Base-by-base conservation (phyloP, 306 rosid species). In the Quillaja saponaria region DNA sequence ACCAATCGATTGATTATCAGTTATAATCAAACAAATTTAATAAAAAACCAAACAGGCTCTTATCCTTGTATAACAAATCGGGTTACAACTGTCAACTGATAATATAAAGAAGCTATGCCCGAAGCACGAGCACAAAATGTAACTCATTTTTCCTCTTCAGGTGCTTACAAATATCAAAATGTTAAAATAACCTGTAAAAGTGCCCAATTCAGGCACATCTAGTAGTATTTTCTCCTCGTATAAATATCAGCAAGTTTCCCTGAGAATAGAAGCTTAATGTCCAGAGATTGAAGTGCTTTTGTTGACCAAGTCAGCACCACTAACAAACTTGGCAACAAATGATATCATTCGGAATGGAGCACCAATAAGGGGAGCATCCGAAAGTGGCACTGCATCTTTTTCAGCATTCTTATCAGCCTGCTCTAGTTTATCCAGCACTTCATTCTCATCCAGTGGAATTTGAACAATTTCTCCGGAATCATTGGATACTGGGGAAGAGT, bases 321-420 rank as follows among this genome's bases (percentile, higher is more conserved):
- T 92, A 18, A 92, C 95, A 57, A 79, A 89, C 42, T 85, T 86
- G 10, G 99, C 92, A 67, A 92, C 82, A 71, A 84, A 88, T 18
- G 95, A 92, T 48, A 88, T 75, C 45, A 92, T 66, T 49, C 96
- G 92, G 68, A 84, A 86, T 35, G 98, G 98, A 58, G 98, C 95
- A 15, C 98, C 98, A 4, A 84, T 78, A 14, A 88, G 72, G 64
- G 98, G 98, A 64, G 98, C 85, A 78, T 86, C 98, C n/a, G 75
- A 64, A 51, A 92, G 45, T 14, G 88, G 73, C 72, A 84, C 81
- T 37, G 7, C 59, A 33, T 44, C 81, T 2, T 75, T 60, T 55
- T 69, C 83, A 62, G 63, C 87, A 64, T 57, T 57, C 59, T 53
- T 63, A 33, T 66, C 58, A 71, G 56, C 80, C 41, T 62, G 78